Conservation (phyloP, 129 eudicot species). For the Flaveria brownii region DNA sequence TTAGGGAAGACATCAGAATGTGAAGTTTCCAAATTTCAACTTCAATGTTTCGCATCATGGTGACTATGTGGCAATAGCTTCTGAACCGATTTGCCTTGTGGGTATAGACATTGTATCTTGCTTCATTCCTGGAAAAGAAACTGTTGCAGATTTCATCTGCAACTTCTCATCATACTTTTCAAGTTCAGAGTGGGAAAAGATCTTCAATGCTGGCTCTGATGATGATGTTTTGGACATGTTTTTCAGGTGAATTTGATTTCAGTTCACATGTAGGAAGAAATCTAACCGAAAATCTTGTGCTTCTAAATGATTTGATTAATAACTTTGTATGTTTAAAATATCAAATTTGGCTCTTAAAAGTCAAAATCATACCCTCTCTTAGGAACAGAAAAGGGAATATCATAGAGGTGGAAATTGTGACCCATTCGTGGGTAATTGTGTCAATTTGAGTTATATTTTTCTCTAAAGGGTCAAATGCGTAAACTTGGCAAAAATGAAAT, state of each 20-base stretch:
- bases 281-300: background rate
- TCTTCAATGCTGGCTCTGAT: slow-evolving; percentile 54
- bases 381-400: background rate
- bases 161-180: slow-evolving; percentile 74
- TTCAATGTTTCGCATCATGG: slow-evolving; percentile 91
- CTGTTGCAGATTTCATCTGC: slow-evolving; percentile 55
- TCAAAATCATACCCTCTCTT: background rate
- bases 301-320: background rate
- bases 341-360: background rate
- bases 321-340: background rate
- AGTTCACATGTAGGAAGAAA: background rate
- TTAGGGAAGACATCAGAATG: slow-evolving; percentile 18
- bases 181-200: slow-evolving; percentile 62
- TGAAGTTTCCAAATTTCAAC: slow-evolving; percentile 68
- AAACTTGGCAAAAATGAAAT: background rate
- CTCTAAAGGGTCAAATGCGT: background rate
- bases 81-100: slow-evolving; percentile 85
- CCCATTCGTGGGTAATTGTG: background rate
- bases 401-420: background rate
- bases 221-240: slow-evolving; percentile 49
- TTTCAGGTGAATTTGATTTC: slow-evolving; percentile 51
- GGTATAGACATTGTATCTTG: slow-evolving; percentile 75
- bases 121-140: slow-evolving; percentile 50
- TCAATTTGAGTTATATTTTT: background rate
- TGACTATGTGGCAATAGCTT: slow-evolving; percentile 90